Percentiles rank a stretch among this genome's conserved stretches.
These are phyloP conservation scores for Tuber magnatum DNA, from an alignment of 495 filamentous ascomycete species.

Conservation along the genomic window DNA sequence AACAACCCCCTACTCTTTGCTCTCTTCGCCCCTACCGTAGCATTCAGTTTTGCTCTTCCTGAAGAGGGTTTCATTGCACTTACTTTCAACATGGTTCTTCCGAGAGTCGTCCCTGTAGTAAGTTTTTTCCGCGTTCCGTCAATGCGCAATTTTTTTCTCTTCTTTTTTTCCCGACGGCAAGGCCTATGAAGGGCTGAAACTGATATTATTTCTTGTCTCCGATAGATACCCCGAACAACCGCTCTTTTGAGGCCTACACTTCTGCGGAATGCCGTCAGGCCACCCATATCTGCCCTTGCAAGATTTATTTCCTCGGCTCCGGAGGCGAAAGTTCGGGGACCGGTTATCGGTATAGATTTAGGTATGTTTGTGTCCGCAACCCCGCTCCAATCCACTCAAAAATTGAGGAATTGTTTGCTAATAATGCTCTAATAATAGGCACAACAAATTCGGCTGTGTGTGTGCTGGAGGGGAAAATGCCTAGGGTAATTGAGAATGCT, in stretches of 20 bases:
- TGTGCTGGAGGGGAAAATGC: conserved; percentile 91
- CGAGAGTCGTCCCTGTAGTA: conserved; percentile 64
- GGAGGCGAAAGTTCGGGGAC: conserved; percentile 83
- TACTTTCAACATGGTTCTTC: conserved; percentile 55
- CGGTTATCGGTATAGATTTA: conserved; percentile 97
- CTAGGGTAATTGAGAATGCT: conserved; percentile 95
- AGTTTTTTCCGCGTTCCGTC: conserved; percentile 45
- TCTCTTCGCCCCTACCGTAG: conserved; percentile 43
- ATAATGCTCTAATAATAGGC: conserved; percentile 49
- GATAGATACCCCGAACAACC: conserved; percentile 61
- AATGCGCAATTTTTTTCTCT: conserved; percentile 32
- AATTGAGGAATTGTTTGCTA: conserved; percentile 22
- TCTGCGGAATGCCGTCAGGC: conserved; percentile 51
- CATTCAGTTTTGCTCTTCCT: conserved; percentile 52
- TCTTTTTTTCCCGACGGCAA: conserved; percentile 17
- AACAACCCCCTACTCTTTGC: background rate
- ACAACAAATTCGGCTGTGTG: conserved; percentile 98
- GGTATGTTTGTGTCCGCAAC: conserved; percentile 54
- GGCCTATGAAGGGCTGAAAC: conserved; percentile 5
- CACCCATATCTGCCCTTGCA: conserved; percentile 55
- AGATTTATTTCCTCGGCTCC: conserved; percentile 77
- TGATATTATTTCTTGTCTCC: conserved; percentile 30
- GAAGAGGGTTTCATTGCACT: conserved; percentile 40
- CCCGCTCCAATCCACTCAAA: conserved; percentile 4
- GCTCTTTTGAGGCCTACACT: conserved; percentile 49